Base-by-base conservation (phyloP, 1,139 yeast species). In the Hansenula lynferdii region DNA sequence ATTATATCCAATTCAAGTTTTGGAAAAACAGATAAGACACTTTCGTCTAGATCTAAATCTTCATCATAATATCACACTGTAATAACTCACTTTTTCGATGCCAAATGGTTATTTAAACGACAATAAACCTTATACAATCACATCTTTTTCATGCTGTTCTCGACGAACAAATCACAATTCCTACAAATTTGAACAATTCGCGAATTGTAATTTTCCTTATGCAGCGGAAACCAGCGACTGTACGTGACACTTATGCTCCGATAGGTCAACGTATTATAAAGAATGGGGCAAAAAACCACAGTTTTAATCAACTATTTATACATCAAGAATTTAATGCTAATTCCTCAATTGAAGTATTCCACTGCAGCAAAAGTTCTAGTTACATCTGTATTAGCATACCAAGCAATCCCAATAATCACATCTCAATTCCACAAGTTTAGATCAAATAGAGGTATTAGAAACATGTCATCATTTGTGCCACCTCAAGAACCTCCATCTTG, bases 401-500 rank as follows among this genome's bases (percentile, higher is more conserved):
- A 34, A 17, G 14, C 16, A 4, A 17, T 15, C 5, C 21, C 36
- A 3, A 18, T 24, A 6, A 15, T 16, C 4, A 28, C 17, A 28
- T 28, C 28, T 22, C 28, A 23, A n/a, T 30, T 31, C 8, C 10
- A 30, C 11, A 30, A 15, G 19, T 30, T 14, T 27, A 5, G 4
- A 22, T 22, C 8, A 3, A 15, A 17, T 14, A 16, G 11, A 14
- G 12, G 25, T 3, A 10, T 16, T 14, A 23, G 26, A 17, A 31
- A 14, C 21, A 30, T 30, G 32, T 7, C 25, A 7, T 21, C 24
- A 15, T 31, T 45, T 9, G 36, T 38, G 3, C 62, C 70, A 9
- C 72, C 75, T 22, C 76, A 72, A 46, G 35, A 52, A 1, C 70
- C 82, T n/a, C 82, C 85, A 21, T 44, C 56, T 27, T 85, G 94